Conservation (phyloP, 2,329 filamentous ascomycete species). For the Penicillium corylophilum region DNA sequence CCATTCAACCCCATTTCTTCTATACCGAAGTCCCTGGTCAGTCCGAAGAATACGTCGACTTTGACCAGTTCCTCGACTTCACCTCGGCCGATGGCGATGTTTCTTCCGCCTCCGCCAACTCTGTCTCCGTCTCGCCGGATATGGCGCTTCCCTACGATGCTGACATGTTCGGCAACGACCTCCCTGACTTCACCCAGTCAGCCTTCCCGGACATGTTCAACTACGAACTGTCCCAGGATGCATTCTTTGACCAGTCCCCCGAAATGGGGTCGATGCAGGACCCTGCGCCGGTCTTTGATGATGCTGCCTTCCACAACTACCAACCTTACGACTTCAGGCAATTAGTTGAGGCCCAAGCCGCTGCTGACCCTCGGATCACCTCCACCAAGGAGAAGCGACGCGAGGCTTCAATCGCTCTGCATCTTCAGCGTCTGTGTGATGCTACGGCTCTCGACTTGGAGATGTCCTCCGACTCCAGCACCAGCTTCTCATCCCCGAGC, state of each 20-base stretch:
- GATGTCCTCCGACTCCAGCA: conserved; percentile 29
- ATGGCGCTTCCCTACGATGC: conserved; percentile 27
- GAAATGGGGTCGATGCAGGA: conserved; percentile 18
- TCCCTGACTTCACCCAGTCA: conserved; percentile 20
- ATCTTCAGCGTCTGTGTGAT: conserved; percentile 40
- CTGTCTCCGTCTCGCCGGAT: conserved; percentile 33
- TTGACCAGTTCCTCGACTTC: conserved; percentile 36
- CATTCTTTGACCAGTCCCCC: conserved; percentile 16
- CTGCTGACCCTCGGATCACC: conserved; percentile 32
- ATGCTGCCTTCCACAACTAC: conserved; percentile 15
- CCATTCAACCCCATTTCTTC: conserved; percentile 26
- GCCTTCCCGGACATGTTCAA: conserved; percentile 26
- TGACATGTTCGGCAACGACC: conserved; percentile 23
- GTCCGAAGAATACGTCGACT: conserved; percentile 33
- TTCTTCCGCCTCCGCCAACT: conserved; percentile 30
- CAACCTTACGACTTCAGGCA: conserved; percentile 27
- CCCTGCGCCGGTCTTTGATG: conserved; percentile 16
- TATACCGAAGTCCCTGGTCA: conserved; percentile 20
- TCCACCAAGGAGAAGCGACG: conserved; percentile 43
- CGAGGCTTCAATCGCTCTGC: conserved; percentile 43
- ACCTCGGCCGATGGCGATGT: conserved; percentile 28
- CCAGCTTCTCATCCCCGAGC: conserved; percentile 33
- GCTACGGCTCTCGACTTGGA: conserved; percentile 27
- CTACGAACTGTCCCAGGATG: conserved; percentile 20
- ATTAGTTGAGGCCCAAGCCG: conserved; percentile 40